phyloP scores from a whole-genome alignment of 768 basidiomycete species.

The Russula brevipes region DNA sequence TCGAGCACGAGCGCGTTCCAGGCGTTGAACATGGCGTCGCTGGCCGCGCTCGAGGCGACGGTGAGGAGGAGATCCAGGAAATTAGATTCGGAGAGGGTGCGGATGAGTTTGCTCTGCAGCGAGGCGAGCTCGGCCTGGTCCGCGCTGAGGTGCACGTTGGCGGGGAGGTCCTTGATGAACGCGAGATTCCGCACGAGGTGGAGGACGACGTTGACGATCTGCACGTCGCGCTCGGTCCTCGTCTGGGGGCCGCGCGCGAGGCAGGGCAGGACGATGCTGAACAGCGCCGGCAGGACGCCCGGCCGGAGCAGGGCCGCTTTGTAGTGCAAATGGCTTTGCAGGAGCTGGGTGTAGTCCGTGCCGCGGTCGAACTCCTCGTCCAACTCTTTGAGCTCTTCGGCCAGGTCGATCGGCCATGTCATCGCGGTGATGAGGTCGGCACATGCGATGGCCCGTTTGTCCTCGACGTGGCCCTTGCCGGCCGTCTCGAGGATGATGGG shows the following conservation, averaged over 20 bases:
- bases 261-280: conserved; percentile 72
- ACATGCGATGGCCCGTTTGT: conserved; percentile 76
- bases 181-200: conserved; percentile 91
- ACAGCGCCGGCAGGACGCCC: conserved; percentile 63
- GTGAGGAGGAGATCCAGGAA: conserved; percentile 77
- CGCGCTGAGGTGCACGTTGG: conserved; percentile 63
- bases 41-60: conserved; percentile 70
- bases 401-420: conserved; percentile 98
- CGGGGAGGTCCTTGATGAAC: conserved; percentile 82
- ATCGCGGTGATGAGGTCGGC: conserved; percentile 91
- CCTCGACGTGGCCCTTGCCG: conserved; percentile 70
- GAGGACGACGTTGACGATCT: conserved; percentile 82
- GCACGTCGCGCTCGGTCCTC: conserved; percentile 71
- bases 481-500: conserved; percentile 80
- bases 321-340: conserved; percentile 80
- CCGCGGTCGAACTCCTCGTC: conserved; percentile 75
- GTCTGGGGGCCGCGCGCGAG: conserved; percentile 66
- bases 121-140: conserved; percentile 75
- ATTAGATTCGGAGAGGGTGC: conserved; percentile 62
- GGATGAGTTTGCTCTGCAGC: conserved; percentile 74
- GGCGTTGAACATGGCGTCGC: conserved; percentile 72
- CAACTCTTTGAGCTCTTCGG: conserved; percentile 90
- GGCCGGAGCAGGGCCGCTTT: conserved; percentile 73
- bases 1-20: conserved; percentile 92
- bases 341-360: conserved; percentile 84